Evolutionary conservation across 1,284 basidiomycete species (phyloP).

Genomic region (Pseudozyma sp.): DNA sequence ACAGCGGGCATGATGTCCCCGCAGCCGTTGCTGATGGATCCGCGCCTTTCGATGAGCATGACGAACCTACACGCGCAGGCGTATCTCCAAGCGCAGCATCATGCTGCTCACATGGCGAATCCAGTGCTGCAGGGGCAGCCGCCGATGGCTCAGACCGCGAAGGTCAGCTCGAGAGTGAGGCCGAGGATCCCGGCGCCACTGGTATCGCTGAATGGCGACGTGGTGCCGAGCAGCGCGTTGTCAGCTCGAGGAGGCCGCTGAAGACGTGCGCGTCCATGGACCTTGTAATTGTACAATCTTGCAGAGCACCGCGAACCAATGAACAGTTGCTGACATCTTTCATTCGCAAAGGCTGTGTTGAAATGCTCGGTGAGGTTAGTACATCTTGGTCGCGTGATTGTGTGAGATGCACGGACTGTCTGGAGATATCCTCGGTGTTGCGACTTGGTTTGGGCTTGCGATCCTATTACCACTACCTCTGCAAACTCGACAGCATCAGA

Average conservation of each 20-base stretch:
- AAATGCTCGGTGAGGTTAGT: too few relatives aligned
- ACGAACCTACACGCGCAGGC: conserved; percentile 41
- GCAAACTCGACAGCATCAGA: conserved; percentile 11
- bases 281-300: too few relatives aligned
- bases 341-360: too few relatives aligned
- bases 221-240: conserved; percentile 31
- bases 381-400: too few relatives aligned
- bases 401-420: too few relatives aligned
- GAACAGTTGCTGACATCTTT: too few relatives aligned
- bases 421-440: too few relatives aligned
- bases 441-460: too few relatives aligned
- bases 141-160: conserved; percentile 18
- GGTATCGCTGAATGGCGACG: conserved; percentile 33
- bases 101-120: not conserved
- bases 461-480: not conserved
- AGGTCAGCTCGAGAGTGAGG: conserved; percentile 17
- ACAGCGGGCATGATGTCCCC: not conserved
- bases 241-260: conserved; percentile 6
- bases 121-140: conserved; percentile 12
- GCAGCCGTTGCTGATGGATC: conserved; percentile 1
- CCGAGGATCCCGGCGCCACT: conserved; percentile 18
- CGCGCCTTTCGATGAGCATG: conserved; percentile 41
- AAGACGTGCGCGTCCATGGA: not conserved
- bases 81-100: conserved; percentile 24
- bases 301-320: too few relatives aligned